Base-by-base conservation (phyloP, 2,329 filamentous ascomycete genomes). In the Sarocladiaceae sp. region DNA sequence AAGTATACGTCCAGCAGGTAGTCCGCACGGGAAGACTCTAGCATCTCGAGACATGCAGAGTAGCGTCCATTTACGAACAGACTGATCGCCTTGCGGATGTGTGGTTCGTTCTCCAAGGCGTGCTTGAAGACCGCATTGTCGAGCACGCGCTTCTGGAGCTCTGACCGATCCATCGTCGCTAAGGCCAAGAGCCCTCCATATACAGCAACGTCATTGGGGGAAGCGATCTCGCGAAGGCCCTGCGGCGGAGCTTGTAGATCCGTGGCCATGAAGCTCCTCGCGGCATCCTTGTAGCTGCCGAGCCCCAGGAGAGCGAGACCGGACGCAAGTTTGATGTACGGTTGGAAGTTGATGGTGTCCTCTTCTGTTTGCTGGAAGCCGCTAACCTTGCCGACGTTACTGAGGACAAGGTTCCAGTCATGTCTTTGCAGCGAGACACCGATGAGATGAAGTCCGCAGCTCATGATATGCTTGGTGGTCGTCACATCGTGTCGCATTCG, bases 61-160 rank as follows among this genome's bases (percentile, higher is more conserved):
- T 96, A 98, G 55, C 94, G 87, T 48, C 88, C 88, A 53, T 85
- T 88, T 54, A 91, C 88, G 67, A 96, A 98, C 59, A 88, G 83
- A 6, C 79, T 80, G 54, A 98, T 85, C 11, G 93, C 91, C 47
- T 90, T 90, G 51, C 93, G 86, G 50, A 98, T 85, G 57, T 97
- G 91, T 3, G 91, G 89, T 64, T 97, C 93, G 1, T 94, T 75
- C 61, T 97, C 93, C 12, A 98, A 76, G 59, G 93, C 95, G 35
- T 78, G 80, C 43, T 93, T 84, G 68, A 98, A 98, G 10, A 74
- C 71, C 26, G 70, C 69, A 58, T 88, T 95, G 29, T 93, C 87
- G 1, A 98, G 76, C 2, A 97, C 88, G 6, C 73, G 72, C 5
- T 66, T 68, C 60, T 93, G 85, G 18, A 98, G 72, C 49, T 88